Base-by-base conservation (phyloP, 805 yeast species). In the Cyberlindnera lachancei region DNA sequence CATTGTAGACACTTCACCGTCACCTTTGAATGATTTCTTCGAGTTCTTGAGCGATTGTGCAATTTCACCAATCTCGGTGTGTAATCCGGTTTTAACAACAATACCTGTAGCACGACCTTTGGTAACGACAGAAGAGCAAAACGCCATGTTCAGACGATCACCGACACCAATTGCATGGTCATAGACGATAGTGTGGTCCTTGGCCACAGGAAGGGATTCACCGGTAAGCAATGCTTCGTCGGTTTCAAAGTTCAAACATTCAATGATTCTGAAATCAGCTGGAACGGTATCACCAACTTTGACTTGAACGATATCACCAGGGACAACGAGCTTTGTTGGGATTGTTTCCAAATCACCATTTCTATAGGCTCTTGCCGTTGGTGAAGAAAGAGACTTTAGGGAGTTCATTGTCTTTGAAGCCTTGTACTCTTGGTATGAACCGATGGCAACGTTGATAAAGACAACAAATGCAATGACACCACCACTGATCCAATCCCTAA, bases 391-490 rank as follows among this genome's bases (percentile, higher is more conserved):
- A 1, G 76, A 68, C 39, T 73, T 67, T 25, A 81, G 66, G 0
- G 87, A 76, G 23, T 78, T 82, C 85, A 81, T 82, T 2, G 90
- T 82, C 50, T 78, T 71, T 42, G 81, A 87, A 1, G 92, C 90
- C 41, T 72, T 75, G 49, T 63, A 66, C 51, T 81, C 90, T 53
- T 81, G 92, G 41, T 70, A 55, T 34, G 76, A 69, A 4, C 92
- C 92, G 36, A 81, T 78, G 18, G 58, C 56, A 23, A 81, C 73
- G 48, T 81, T 81, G 34, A 81, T 63, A 20, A 54, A 52, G 19
- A 82, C 73, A 16, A 82, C 88, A 29, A 71, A 78, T 2, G 73
- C 75, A 50, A 81, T 78, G 21, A 82, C 90, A 34, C 90, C 92
- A 30, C 87, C 92, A 7, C 85, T 75, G 42, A 81, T 82, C 80